phyloP scores from a whole-genome alignment of 345 rosid species.

The Lumnitzera littorea region DNA sequence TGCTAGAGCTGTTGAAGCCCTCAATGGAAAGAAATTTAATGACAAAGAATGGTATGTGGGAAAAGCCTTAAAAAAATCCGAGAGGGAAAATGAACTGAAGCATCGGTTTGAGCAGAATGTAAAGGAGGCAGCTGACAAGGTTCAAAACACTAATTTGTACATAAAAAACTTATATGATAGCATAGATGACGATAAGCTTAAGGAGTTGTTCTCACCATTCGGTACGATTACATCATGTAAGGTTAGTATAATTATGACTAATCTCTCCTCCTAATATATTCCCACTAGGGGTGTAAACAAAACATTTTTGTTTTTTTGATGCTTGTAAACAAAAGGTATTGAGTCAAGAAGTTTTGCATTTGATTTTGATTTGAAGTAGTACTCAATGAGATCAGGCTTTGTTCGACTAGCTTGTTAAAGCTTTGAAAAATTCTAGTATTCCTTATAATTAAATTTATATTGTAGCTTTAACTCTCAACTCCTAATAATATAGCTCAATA shows the following conservation, averaged over 20 bases:
- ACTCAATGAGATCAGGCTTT: too few species aligned
- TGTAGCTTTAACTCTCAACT: too few species aligned
- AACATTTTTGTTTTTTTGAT: too few species aligned
- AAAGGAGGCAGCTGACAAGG: conserved; percentile 80
- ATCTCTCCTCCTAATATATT: too few species aligned
- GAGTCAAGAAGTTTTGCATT: too few species aligned
- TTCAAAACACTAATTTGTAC: conserved; percentile 81
- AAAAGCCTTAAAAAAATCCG: conserved; percentile 84
- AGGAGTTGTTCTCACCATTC: conserved; percentile 68
- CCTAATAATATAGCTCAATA: too few species aligned
- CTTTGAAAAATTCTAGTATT: background rate
- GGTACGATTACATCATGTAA: conserved; percentile 87
- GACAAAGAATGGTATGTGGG: conserved; percentile 94
- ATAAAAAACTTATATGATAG: conserved; percentile 78
- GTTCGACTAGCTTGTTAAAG: background rate
- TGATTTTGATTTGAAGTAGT: too few species aligned
- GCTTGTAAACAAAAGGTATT: too few species aligned
- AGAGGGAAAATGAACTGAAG: conserved; percentile 70
- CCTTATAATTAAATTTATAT: too few species aligned
- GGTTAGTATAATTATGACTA: conserved; percentile 28
- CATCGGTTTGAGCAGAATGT: conserved; percentile 64
- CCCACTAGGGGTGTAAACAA: too few species aligned
- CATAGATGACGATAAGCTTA: conserved; percentile 78
- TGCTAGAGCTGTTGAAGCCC: conserved; percentile 74
- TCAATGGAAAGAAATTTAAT: conserved; percentile 67